Evolutionary conservation across 2,329 filamentous ascomycete genomes (phyloP).

Genomic region (Pestalotiopsis sp.): DNA sequence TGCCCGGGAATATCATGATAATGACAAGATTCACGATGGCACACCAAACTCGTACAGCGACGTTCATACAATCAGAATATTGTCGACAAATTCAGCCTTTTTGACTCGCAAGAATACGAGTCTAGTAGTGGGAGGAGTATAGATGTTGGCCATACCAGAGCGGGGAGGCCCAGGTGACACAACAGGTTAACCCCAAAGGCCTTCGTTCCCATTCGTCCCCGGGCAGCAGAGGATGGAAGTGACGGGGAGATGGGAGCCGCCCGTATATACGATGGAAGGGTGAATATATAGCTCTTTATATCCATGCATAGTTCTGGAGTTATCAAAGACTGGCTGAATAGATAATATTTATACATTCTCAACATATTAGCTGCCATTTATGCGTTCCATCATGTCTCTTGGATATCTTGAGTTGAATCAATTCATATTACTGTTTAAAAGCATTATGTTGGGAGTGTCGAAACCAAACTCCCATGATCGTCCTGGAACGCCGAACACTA

Average conservation of each 20-base stretch:
- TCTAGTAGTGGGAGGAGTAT: background rate
- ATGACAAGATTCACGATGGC: background rate
- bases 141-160: background rate
- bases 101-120: no score
- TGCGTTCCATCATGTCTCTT: background rate
- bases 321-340: background rate
- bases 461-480: background rate
- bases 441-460: background rate
- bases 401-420: background rate
- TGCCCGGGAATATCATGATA: background rate
- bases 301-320: background rate
- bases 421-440: background rate
- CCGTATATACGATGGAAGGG: background rate
- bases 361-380: background rate
- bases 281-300: background rate
- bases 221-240: background rate
- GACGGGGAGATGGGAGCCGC: background rate
- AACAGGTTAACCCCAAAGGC: background rate
- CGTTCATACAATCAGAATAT: background rate
- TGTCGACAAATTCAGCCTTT: background rate
- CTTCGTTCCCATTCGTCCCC: background rate
- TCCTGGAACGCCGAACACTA: background rate
- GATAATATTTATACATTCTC: background rate
- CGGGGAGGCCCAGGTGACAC: background rate
- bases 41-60: background rate